These are phyloP conservation scores for Odontarrhena argentea DNA, from an alignment of 345 rosid species.

Conservation along the genomic window DNA sequence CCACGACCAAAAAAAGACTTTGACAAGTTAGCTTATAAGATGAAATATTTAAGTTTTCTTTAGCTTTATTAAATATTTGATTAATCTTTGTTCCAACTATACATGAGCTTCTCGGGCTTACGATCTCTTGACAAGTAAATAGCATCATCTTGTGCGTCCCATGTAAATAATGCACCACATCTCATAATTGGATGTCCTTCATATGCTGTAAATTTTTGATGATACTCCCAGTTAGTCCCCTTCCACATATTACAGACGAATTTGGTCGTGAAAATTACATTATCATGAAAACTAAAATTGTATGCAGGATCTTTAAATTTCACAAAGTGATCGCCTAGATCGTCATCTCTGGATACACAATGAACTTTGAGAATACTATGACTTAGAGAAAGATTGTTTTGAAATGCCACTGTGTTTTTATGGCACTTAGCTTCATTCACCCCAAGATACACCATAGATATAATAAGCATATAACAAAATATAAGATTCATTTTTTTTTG, in stretches of 20 bases:
- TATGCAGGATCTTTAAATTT: slow-evolving; percentile 6
- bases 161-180: slow-evolving; percentile 5
- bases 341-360: background rate
- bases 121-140: slow-evolving; percentile 6
- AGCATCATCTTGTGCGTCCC: slow-evolving; percentile 9
- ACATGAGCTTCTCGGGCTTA: background rate
- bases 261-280: background rate
- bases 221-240: background rate
- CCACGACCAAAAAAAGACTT: no score
- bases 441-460: no score
- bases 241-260: slow-evolving; percentile 1
- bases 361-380: background rate
- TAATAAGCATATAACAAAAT: no score
- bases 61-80: background rate
- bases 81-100: slow-evolving; percentile 3
- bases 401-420: background rate
- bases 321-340: slow-evolving; percentile 1
- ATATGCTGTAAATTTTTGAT: background rate
- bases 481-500: no score
- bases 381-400: background rate
- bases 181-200: background rate
- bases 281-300: slow-evolving; percentile 23
- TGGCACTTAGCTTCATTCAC: background rate
- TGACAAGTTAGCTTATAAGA: no score
- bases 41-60: no score